Base-by-base conservation (phyloP, 768 basidiomycete species). In the Tylopilus sp. region DNA sequence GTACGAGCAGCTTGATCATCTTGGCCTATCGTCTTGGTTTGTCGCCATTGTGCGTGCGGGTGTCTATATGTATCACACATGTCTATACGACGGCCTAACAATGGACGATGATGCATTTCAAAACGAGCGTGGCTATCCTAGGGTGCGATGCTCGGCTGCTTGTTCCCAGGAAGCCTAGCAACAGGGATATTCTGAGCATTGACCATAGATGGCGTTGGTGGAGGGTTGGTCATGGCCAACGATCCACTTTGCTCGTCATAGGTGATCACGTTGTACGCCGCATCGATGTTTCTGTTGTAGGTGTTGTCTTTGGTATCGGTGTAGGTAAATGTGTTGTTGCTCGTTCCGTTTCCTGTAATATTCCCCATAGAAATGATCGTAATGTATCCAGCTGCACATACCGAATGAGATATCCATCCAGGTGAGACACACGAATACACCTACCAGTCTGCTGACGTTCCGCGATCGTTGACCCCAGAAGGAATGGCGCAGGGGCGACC, bases 271-370 rank as follows among this genome's bases (percentile, higher is more conserved):
- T 83, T 78, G 56, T 79, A 71, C 3, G 77, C 78, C 3, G 85
- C 83, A 53, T 80, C 73, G 48, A 91, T 86, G 21, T 71, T 60
- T 49, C 86, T 73, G 48, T 68, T 65, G 65, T 76, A 91, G 0
- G 85, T 86, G 66, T 89, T 83, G 44, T 81, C 83, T 6, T 68
- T 66, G 40, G 59, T 57, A 62, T 90, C 86, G 11, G 64, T 56
- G 61, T 88, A 91, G 30, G 64, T 67, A 67, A 90, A 83, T 1
- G 75, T 77, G 63, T 89, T 89, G 68, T 77, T 79, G 67, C 73
- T 87, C 6, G 83, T 86, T 25, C 87, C 86, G 48, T 86, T 86
- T 1, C 83, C 86, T 7, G 67, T 66, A 61, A 81, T 83, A 61
- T 81, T 83, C 12, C 81, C 79, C 1, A 69, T 66, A 28, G 73